These are phyloP conservation scores for Otatea glauca DNA, from an alignment of 176 grass and related monocot species.

Conservation along the genomic window DNA sequence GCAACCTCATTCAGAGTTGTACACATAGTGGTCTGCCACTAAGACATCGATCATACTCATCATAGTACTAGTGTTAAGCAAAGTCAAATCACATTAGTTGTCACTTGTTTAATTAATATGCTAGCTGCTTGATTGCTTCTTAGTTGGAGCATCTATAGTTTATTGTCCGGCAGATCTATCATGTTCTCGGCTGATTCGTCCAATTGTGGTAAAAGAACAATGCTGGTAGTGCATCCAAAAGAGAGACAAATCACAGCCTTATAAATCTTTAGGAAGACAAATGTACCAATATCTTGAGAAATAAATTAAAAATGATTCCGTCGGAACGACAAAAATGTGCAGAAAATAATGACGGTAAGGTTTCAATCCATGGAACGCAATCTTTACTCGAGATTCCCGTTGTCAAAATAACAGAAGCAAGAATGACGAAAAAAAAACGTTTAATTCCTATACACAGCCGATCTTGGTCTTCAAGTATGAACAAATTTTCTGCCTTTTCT, in stretches of 20 bases:
- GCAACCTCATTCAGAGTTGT: neutral
- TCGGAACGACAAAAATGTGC: neutral
- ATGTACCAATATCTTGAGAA: neutral
- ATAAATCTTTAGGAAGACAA: neutral
- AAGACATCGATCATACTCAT: neutral
- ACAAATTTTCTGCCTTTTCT: slow-evolving; percentile 42
- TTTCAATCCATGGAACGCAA: neutral
- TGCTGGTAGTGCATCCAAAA: neutral
- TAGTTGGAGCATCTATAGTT: slow-evolving; percentile 39
- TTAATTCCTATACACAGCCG: slow-evolving; percentile 55
- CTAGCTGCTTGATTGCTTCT: neutral
- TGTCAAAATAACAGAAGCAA: slow-evolving; percentile 40
- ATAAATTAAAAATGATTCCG: neutral
- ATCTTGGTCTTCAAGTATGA: slow-evolving; percentile 50
- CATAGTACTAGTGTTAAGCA: neutral
- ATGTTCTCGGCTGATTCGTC: neutral
- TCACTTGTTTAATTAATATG: slow-evolving; percentile 11
- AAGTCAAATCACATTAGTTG: slow-evolving; percentile 24
- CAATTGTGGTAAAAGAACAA: neutral
- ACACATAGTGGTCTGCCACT: neutral
- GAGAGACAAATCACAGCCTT: neutral
- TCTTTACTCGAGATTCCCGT: slow-evolving; percentile 23
- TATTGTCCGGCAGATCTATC: neutral
- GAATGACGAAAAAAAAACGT: slow-evolving; percentile 34
- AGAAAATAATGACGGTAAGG: neutral